These are phyloP conservation scores for Globisporangium okanoganense DNA, from an alignment of 352 stramenopile species.

Conservation along the genomic window DNA sequence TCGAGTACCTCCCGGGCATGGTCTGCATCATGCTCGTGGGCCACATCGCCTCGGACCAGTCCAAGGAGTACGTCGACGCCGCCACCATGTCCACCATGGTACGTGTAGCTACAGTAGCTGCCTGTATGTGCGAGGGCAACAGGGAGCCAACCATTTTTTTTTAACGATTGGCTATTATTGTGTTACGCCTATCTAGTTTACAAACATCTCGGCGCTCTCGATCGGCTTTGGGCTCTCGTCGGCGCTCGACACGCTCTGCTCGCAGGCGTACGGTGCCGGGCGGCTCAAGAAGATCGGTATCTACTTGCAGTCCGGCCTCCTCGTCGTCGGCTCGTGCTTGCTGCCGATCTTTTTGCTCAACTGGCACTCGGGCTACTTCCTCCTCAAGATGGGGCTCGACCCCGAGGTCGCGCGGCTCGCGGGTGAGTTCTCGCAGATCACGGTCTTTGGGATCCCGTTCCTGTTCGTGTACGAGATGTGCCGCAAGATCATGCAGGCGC, in stretches of 20 bases:
- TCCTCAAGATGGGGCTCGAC: conserved; percentile 47
- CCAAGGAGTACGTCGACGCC: conserved; percentile 63
- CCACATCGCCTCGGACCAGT: conserved; percentile 47
- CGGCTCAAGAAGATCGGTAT: conserved; percentile 51
- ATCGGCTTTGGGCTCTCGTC: conserved; percentile 65
- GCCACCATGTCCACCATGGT: conserved; percentile 71
- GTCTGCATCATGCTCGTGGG: conserved; percentile 63
- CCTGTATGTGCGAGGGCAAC: not conserved
- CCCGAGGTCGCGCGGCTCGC: conserved; percentile 37
- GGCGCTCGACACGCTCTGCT: conserved; percentile 75
- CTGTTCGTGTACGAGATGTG: conserved; percentile 60
- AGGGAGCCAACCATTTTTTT: not conserved
- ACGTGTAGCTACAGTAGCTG: conserved; percentile 9
- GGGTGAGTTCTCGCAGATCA: conserved; percentile 45
- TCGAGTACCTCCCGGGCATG: conserved; percentile 42
- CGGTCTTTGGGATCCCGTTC: conserved; percentile 49
- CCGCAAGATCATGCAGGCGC: conserved; percentile 65
- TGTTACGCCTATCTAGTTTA: conserved; percentile 28
- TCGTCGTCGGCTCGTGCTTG: conserved; percentile 42
- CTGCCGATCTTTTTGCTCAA: conserved; percentile 43
- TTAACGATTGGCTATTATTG: not conserved
- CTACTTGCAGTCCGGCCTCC: conserved; percentile 53
- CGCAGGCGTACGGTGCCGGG: conserved; percentile 56
- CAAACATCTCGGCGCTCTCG: conserved; percentile 58
- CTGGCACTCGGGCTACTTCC: conserved; percentile 41